Evolutionary conservation across 176 grass and related monocot species (phyloP).

Genomic region (Coix lacrymajobi): DNA sequence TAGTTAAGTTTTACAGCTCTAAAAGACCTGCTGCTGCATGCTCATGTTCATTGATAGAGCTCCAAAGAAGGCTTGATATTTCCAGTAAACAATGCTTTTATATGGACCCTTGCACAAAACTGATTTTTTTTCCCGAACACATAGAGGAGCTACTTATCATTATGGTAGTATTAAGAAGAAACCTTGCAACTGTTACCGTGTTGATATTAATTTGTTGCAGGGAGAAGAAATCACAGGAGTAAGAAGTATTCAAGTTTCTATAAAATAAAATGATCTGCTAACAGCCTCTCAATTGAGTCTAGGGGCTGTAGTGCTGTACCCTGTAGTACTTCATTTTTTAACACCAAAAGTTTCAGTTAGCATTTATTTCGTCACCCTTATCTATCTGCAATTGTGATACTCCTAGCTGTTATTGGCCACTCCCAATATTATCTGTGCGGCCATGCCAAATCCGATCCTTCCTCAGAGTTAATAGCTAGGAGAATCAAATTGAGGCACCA

Average conservation of each 20-base stretch:
- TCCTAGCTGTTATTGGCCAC: background rate
- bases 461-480: background rate
- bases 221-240: background rate
- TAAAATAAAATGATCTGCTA: background rate
- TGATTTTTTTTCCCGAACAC: background rate
- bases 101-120: background rate
- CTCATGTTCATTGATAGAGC: background rate
- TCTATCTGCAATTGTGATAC: background rate
- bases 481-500: background rate
- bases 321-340: background rate
- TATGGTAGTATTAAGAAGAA: background rate
- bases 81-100: background rate
- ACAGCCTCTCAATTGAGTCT: background rate
- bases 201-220: background rate
- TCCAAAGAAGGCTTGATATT: background rate
- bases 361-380: background rate
- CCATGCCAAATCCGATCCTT: background rate
- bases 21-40: background rate
- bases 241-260: background rate
- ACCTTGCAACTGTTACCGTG: background rate
- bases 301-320: too few relatives aligned
- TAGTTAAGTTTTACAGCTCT: background rate
- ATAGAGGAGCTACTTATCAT: background rate
- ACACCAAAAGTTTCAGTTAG: background rate
- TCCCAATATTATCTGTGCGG: background rate